Conservation (phyloP, 345 rosid species). For the Citrus inodora region DNA sequence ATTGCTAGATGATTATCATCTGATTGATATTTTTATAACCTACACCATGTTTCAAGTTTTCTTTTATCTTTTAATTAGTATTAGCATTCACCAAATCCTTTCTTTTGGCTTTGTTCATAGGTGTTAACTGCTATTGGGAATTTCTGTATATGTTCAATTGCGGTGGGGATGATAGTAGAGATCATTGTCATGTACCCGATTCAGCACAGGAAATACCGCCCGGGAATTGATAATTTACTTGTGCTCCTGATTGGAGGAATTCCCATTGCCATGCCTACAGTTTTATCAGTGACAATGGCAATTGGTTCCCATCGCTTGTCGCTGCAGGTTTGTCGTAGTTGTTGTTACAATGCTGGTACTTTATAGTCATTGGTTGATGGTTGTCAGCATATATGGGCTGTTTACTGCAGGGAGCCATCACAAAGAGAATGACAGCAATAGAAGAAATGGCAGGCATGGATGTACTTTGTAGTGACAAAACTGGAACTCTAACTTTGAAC, state of each 20-base stretch:
- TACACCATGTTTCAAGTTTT: background rate
- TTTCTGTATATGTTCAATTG: constrained; percentile 88
- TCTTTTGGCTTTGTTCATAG: constrained; percentile 23
- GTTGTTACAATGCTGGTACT: background rate
- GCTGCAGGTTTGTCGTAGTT: constrained; percentile 43
- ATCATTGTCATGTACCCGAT: constrained; percentile 87
- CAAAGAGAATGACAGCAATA: constrained; percentile 73
- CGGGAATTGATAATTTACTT: constrained; percentile 78
- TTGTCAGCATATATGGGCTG: background rate
- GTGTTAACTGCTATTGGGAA: constrained; percentile 89
- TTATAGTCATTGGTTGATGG: background rate
- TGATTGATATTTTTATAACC: background rate
- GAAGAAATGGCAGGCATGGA: constrained; percentile 84
- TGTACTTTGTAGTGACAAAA: constrained; percentile 68
- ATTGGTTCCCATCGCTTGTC: constrained; percentile 64
- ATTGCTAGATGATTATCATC: background rate
- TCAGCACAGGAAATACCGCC: constrained; percentile 71
- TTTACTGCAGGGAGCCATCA: constrained; percentile 57
- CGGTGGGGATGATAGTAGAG: constrained; percentile 74
- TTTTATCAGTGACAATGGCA: constrained; percentile 69
- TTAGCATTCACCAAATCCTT: background rate
- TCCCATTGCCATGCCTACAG: constrained; percentile 77
- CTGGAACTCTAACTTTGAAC: constrained; percentile 65
- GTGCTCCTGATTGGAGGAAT: constrained; percentile 71
- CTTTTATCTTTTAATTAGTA: background rate